Base-by-base conservation (phyloP, 306 rosid species). In the Macrotyloma uniflorum region DNA sequence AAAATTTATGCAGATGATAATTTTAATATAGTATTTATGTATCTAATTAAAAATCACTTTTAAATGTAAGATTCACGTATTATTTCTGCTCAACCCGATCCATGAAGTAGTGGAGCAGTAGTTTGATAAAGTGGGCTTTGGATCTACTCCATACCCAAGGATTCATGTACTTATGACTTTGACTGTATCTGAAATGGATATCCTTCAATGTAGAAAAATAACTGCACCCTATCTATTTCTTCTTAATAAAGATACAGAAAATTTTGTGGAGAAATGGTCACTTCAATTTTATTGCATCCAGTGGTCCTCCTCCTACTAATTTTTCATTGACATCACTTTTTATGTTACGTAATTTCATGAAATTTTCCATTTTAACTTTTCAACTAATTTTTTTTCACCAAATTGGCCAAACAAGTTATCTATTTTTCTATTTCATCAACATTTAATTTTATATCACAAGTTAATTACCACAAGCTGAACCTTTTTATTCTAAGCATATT, bases 91-190 rank as follows among this genome's bases (percentile, higher is more conserved):
- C n/a, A n/a, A n/a, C 18, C 9, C 9, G 20, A 76, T 0, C 19
- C 18, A 3, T 61, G 14, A 28, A 28, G 40, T 14, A 26, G 19
- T 57, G 2, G 35, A 9, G 5, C 13, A 1, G 33, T 6, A 59
- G 43, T 8, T 0, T 63, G n/a, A 46, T 49, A 20, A 24, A 28
- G 8, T 72, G 59, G 74, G 83, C 73, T 71, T 72, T 26, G 22
- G n/a, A 53, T 35, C 5, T 50, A 62, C 59, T 69, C 54, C 72
- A 54, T 42, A 61, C 14, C 59, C 26, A 53, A 54, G 24, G n/a
- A 75, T 46, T 22, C 49, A 1, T 28, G n/a, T 49, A 5, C n/a
- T 2, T 5, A 30, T 30, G n/a, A 16, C 22, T 16, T 16, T 49
- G 22, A 49, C 4, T 30, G 2, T 30, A 3, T 30, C 28, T n/a